phyloP scores from a whole-genome alignment of 1,284 basidiomycete species.

The Rhodotorula sp. region DNA sequence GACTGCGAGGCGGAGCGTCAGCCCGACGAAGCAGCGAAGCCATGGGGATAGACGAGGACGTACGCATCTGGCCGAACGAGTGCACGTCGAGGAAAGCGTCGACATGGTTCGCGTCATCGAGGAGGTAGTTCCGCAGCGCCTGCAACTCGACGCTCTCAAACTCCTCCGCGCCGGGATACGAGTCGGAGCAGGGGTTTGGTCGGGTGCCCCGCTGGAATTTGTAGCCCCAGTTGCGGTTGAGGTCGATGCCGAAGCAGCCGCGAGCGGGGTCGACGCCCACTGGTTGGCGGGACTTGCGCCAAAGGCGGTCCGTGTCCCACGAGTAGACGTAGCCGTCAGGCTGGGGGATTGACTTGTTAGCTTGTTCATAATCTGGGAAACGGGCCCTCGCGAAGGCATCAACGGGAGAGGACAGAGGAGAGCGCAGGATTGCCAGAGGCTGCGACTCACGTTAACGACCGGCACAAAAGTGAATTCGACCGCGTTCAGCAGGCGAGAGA shows the following conservation, averaged over 20 bases:
- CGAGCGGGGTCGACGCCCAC: conserved; percentile 43
- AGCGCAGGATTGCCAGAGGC: background rate
- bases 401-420: background rate
- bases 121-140: conserved; percentile 69
- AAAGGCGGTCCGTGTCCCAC: conserved; percentile 65
- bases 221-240: conserved; percentile 68
- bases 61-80: conserved; percentile 79
- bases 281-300: conserved; percentile 77
- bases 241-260: conserved; percentile 69
- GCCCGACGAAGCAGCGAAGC: conserved; percentile 45
- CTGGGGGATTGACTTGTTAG: background rate
- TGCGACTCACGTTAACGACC: conserved; percentile 58
- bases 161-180: conserved; percentile 53
- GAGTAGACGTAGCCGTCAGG: conserved; percentile 78
- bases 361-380: too few species aligned
- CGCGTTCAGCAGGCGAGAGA: conserved; percentile 56
- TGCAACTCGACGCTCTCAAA: conserved; percentile 69
- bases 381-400: too few species aligned
- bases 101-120: conserved; percentile 57
- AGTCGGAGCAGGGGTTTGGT: conserved; percentile 38
- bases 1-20: conserved; percentile 44
- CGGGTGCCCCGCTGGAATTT: conserved; percentile 13
- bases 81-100: conserved; percentile 71
- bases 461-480: conserved; percentile 76
- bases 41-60: conserved; percentile 2